Evolutionary conservation across 768 basidiomycete genomes (phyloP), one percentile per base, ranked within the genome.

Genomic region (Macrolepiota fuliginosa): DNA sequence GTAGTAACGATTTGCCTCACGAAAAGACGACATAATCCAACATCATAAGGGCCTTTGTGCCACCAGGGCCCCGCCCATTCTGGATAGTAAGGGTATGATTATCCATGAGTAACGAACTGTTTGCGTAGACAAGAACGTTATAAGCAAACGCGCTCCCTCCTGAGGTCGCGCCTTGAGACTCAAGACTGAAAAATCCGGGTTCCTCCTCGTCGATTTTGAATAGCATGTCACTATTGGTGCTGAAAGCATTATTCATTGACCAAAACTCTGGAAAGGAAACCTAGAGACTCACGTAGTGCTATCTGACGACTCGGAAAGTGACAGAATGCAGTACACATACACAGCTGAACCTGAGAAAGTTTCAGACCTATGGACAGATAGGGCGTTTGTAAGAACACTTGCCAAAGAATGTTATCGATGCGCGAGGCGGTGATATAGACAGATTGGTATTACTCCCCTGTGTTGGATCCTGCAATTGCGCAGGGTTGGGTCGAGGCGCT

Each of bases 1-100:
- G 13, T 4, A 29, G 29, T 47, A 42, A 42, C 22, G 13, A 45
- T 7, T 35, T 53, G 15, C 36, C 63, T 50, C 58, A 64, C 63
- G 51, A 40, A 29, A 53, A 66, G 12, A 19, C 32, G 13, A 66
- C 61, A 35, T 46, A 63, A 42, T 66, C 65, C 15, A 66, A n/a
- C 15, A 61, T 56, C 55, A 66, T 56, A 5, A 61, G 19, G 56
- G 56, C 53, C 54, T 40, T 50, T 10, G 22, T 45, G 12, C 56
- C 51, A 25, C 40, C 37, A 17, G 51, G 52, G 27, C 15, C 7
- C 29, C 7, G n/a, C 22, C 54, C 60, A 17, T 53, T 56, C 25
- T 63, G 55, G n/a, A 66, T 62, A 12, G 49, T 63, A 12, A 66
- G 53, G 10, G 45, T 59, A 46, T 63, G 65, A 22, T 52, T 39